phyloP scores from a whole-genome alignment of 2,329 filamentous ascomycete genomes.

The Fusarium dlaminii region DNA sequence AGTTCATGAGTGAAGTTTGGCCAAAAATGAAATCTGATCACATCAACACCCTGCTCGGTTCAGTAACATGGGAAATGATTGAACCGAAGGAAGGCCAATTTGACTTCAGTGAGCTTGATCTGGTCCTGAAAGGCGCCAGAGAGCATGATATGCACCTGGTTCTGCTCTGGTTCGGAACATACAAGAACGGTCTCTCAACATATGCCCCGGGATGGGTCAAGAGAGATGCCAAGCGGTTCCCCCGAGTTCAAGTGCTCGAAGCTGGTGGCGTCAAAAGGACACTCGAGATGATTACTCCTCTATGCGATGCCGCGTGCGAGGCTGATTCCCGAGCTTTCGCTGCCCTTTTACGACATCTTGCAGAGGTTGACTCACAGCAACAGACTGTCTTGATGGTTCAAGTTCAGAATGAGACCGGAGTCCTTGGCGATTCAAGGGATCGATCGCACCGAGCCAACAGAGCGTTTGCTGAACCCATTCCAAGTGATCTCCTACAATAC shows the following conservation, averaged over 20 bases:
- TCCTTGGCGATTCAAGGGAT: constrained; percentile 63
- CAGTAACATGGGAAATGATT: constrained; percentile 51
- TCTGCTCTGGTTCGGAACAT: constrained; percentile 52
- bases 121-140: constrained; percentile 45
- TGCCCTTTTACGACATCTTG: constrained; percentile 46
- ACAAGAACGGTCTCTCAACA: constrained; percentile 52
- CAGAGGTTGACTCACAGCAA: constrained; percentile 55
- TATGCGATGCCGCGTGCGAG: constrained; percentile 41
- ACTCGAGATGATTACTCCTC: constrained; percentile 47
- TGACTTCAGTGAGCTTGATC: constrained; percentile 48
- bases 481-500: constrained; percentile 40
- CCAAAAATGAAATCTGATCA: constrained; percentile 45
- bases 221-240: constrained; percentile 48
- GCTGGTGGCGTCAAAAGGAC: constrained; percentile 46
- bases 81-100: constrained; percentile 50
- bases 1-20: constrained; percentile 47
- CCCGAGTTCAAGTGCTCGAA: constrained; percentile 46
- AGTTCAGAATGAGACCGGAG: constrained; percentile 65
- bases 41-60: constrained; percentile 51
- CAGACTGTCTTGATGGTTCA: constrained; percentile 65
- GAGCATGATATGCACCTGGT: constrained; percentile 48
- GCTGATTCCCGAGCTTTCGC: constrained; percentile 48
- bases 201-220: constrained; percentile 50
- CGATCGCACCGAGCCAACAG: constrained; percentile 52
- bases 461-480: constrained; percentile 50